Evolutionary conservation across 768 basidiomycete species (phyloP), one percentile per base, ranked within the genome.

Genomic region (Suillus decipiens): DNA sequence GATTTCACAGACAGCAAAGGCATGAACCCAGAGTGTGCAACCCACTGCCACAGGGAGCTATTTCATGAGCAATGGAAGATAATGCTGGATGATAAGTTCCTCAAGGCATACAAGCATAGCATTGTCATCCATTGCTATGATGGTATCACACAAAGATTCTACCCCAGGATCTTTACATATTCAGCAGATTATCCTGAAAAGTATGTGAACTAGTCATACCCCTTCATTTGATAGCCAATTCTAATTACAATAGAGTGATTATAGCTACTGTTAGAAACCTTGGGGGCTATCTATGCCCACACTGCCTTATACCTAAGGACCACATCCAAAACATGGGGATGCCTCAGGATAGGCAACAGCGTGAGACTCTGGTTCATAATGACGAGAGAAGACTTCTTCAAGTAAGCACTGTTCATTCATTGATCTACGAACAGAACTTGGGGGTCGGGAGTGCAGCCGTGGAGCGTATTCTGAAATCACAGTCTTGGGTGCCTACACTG

Each of bases 171-270:
- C 14, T 69, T 68, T 11, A 69, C 61, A 1, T 69, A 68, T n/a
- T 65, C 64, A 0, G 68, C 65, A 15, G 68, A 69, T 24, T 69
- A 69, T 59, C 68, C 68, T 0, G 74, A 79, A 48, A 77, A 42
- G 42, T 42, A n/a, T 6, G 22, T 42, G 57, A 12, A 17, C 41
- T 41, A 9, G 0, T 8, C 3, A 6, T n/a, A 10, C 39, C 17
- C 39, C n/a, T n/a, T n/a, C n/a, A n/a, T n/a, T 41, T 41, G 74
- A 76, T 77, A n/a, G 0, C 9, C 9, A 6, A 24, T 48, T 12
- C 12, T 48, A 2, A 48, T 24, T 48, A 14, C 11, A 2, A 0
- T 14, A 48, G 47, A 24, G 22, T 48, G 2, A 22, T 48, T 2
- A 48, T 48, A 48, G 47, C 47, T 4, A 48, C 2, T 0, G 47